phyloP scores from a whole-genome alignment of 1,284 basidiomycete species.

The Singerocomus inundabilis region DNA sequence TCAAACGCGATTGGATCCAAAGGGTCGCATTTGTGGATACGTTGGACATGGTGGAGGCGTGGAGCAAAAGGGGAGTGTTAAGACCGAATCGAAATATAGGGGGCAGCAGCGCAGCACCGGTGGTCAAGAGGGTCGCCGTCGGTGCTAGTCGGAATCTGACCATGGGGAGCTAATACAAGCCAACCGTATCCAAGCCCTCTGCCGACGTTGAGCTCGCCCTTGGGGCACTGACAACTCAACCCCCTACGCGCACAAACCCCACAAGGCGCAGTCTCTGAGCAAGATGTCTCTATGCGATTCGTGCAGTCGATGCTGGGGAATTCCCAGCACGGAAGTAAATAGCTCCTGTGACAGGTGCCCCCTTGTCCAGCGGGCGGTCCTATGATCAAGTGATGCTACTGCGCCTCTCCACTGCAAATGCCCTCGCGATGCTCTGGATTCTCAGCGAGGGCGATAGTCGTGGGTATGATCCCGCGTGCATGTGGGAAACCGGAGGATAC shows the following conservation, averaged over 20 bases:
- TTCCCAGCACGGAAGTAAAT: not conserved
- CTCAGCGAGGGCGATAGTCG: too few relatives aligned
- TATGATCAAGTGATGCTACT: too few relatives aligned
- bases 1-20: slow-evolving; percentile 30
- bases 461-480: not conserved
- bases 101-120: slow-evolving; percentile 6
- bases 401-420: not conserved
- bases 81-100: not conserved
- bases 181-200: too few relatives aligned
- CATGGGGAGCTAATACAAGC: not conserved
- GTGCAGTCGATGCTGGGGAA: not conserved
- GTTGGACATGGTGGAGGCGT: not conserved
- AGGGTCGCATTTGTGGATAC: slow-evolving; percentile 3
- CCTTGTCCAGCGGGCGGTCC: too few relatives aligned
- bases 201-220: too few relatives aligned
- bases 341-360: too few relatives aligned
- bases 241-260: too few relatives aligned
- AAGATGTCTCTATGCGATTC: too few relatives aligned
- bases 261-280: too few relatives aligned
- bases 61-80: not conserved
- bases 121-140: not conserved
- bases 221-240: too few relatives aligned
- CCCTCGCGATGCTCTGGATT: not conserved
- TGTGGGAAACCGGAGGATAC: not conserved
- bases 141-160: not conserved